Conservation (phyloP, 768 basidiomycete genomes). For the Psilocybe cyanescens region DNA sequence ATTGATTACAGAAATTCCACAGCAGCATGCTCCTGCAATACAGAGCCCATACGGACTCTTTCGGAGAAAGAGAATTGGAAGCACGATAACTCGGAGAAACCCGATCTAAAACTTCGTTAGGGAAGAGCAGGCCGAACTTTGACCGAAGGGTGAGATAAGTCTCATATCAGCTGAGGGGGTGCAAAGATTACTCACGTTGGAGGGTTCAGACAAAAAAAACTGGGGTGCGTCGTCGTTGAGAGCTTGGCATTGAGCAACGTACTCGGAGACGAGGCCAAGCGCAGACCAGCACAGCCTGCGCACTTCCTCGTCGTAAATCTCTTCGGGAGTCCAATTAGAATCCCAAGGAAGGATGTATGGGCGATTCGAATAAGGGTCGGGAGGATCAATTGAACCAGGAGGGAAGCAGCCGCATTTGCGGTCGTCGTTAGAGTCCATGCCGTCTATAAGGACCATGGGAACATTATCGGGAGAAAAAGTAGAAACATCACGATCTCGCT, state of each 20-base stretch:
- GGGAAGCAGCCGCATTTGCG: conserved; percentile 23
- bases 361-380: conserved; percentile 45
- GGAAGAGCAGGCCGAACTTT: conserved; percentile 71
- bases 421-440: conserved; percentile 14
- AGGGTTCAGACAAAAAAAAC: conserved; percentile 64
- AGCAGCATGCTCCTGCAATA: conserved; percentile 83
- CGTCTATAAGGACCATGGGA: conserved; percentile 46
- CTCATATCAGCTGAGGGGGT: background rate
- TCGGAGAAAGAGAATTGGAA: conserved; percentile 55
- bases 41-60: conserved; percentile 82
- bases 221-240: conserved; percentile 60
- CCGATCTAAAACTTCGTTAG: conserved; percentile 69
- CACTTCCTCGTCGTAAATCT: conserved; percentile 70
- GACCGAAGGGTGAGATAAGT: conserved; percentile 12
- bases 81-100: conserved; percentile 41
- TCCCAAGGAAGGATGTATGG: conserved; percentile 66
- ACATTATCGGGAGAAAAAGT: conserved; percentile 54
- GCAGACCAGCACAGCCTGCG: conserved; percentile 81
- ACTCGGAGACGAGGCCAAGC: conserved; percentile 67
- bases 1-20: conserved; percentile 71
- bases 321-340: conserved; percentile 51
- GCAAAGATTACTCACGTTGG: conserved; percentile 50
- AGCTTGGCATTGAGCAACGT: conserved; percentile 70
- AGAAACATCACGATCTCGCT: conserved; percentile 53
- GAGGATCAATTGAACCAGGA: conserved; percentile 34